phyloP scores from a whole-genome alignment of 768 basidiomycete genomes.

The Xanthoconium purpureum region DNA sequence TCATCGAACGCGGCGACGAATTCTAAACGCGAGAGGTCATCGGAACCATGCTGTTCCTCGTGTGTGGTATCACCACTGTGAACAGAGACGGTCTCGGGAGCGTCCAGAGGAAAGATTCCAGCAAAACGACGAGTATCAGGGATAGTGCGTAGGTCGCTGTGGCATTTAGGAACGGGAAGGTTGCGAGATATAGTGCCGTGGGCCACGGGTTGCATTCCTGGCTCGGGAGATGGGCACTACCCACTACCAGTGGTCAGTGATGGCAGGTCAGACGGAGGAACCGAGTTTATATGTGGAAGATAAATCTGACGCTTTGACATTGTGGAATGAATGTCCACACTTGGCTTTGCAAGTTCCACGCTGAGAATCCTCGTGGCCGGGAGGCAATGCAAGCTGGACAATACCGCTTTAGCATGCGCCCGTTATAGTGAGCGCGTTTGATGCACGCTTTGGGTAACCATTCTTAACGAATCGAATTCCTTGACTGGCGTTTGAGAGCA shows the following conservation, averaged over 20 bases:
- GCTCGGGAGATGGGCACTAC: not conserved
- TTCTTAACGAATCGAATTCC: not conserved
- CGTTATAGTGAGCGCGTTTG: not conserved
- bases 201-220: slow-evolving; percentile 10
- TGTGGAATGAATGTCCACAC: slow-evolving; percentile 20
- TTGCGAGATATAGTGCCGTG: slow-evolving; percentile 3
- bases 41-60: slow-evolving; percentile 13
- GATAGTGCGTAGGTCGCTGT: not conserved
- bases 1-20: slow-evolving; percentile 2
- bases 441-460: not conserved
- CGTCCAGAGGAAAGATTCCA: slow-evolving; percentile 16
- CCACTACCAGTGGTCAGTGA: slow-evolving; percentile 5
- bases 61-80: slow-evolving; percentile 6
- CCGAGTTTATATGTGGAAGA: slow-evolving; percentile 18
- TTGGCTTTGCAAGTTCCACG: slow-evolving; percentile 17
- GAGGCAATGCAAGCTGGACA: slow-evolving; percentile 12
- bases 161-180: not conserved
- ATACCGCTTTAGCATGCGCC: slow-evolving; percentile 1
- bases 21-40: slow-evolving; percentile 11
- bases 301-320: slow-evolving; percentile 25
- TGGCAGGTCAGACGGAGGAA: not conserved
- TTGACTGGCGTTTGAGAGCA: not conserved
- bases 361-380: slow-evolving; percentile 11
- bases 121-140: slow-evolving; percentile 30
- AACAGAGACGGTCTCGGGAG: slow-evolving; percentile 1